These are phyloP conservation scores for Puccinia hordei DNA, from an alignment of 1,284 basidiomycete genomes.

Conservation along the genomic window DNA sequence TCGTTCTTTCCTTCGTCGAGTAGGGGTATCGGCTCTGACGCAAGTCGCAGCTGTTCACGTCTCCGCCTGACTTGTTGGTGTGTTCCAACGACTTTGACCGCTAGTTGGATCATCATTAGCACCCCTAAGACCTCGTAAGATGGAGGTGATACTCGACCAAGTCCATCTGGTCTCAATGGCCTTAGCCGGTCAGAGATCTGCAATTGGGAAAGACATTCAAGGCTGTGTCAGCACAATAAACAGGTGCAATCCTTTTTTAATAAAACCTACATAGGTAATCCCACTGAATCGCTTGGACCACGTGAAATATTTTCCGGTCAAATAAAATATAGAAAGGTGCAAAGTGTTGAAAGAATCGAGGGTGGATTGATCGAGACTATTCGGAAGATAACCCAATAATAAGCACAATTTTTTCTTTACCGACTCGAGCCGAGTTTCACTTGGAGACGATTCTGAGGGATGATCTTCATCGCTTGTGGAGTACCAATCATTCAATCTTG, in stretches of 20 bases:
- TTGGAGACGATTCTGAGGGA: conserved; percentile 37
- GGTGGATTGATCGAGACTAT: conserved; percentile 57
- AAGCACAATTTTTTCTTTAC: conserved; percentile 28
- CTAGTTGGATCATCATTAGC: conserved; percentile 40
- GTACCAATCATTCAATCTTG: conserved; percentile 17
- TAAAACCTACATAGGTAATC: conserved; percentile 57
- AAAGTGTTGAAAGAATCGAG: conserved; percentile 58
- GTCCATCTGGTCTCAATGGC: conserved; percentile 35
- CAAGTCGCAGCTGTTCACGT: conserved; percentile 13
- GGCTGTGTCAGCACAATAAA: background rate
- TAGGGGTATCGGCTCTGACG: conserved; percentile 1
- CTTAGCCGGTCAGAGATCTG: conserved; percentile 41
- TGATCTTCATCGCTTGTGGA: conserved; percentile 16
- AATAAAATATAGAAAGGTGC: conserved; percentile 61
- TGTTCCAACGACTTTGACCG: background rate
- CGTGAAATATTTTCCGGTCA: conserved; percentile 60
- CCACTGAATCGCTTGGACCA: conserved; percentile 59
- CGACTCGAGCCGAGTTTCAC: conserved; percentile 17
- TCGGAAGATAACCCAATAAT: conserved; percentile 29
- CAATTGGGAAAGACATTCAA: background rate
- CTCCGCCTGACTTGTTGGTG: conserved; percentile 14
- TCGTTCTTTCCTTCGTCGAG: background rate
- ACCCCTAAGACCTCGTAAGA: conserved; percentile 46
- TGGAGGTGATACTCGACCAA: conserved; percentile 28
- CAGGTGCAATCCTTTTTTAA: background rate